These are phyloP conservation scores for Rosa persica DNA, from an alignment of 306 rosid species.

Conservation along the genomic window DNA sequence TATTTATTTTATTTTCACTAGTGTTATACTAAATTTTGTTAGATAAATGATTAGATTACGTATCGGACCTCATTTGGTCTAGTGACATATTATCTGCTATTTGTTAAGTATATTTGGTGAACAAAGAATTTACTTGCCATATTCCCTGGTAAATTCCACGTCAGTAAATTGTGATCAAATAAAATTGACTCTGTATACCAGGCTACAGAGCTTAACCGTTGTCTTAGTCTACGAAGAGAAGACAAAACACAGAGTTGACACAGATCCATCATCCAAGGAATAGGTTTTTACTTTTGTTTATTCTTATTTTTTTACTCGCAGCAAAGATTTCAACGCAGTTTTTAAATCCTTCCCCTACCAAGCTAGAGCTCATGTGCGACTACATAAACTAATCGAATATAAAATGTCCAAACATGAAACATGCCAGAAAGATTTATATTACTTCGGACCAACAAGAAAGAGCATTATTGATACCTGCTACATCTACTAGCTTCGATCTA, in stretches of 20 bases:
- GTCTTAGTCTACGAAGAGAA: too few species aligned
- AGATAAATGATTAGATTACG: neutral
- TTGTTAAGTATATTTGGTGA: neutral
- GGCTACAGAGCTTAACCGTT: neutral
- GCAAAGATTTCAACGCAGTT: neutral
- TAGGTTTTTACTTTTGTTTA: neutral
- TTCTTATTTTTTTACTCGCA: neutral
- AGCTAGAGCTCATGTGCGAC: neutral
- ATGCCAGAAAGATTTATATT: neutral
- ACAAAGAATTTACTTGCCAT: neutral
- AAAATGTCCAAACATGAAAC: neutral
- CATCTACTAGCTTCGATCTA: neutral
- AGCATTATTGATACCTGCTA: neutral
- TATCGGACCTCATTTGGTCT: too few species aligned
- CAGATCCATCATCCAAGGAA: conserved; percentile 2
- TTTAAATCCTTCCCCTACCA: neutral
- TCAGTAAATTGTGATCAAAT: neutral
- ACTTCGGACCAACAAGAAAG: neutral
- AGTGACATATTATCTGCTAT: neutral
- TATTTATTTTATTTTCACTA: neutral
- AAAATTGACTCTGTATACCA: neutral
- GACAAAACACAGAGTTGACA: neutral
- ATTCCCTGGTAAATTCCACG: neutral
- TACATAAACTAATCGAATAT: neutral
- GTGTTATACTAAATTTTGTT: neutral